phyloP scores from a whole-genome alignment of 177 flowering plant genomes.

The Telopea speciosissima region DNA sequence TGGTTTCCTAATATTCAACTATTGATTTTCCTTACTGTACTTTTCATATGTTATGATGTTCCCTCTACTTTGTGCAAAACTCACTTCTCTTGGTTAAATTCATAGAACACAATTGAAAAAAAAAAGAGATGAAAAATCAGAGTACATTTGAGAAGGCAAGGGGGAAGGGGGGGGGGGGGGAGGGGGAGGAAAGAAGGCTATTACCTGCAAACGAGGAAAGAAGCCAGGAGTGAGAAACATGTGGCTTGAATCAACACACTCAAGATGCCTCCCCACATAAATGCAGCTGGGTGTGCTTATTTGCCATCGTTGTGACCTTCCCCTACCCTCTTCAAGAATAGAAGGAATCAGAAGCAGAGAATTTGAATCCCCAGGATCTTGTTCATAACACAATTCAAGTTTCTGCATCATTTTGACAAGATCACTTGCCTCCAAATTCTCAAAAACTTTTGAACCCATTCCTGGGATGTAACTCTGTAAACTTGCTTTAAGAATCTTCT shows the following conservation, averaged over 20 bases:
- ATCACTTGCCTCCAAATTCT: slow-evolving; percentile 65
- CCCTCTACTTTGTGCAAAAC: neutral
- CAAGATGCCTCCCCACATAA: slow-evolving; percentile 76
- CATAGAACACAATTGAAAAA: neutral
- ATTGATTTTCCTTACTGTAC: too few species aligned
- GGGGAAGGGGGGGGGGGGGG: too few species aligned
- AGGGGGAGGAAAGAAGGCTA: neutral
- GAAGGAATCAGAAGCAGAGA: slow-evolving; percentile 70
- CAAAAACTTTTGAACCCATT: slow-evolving; percentile 60
- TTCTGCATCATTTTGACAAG: slow-evolving; percentile 86
- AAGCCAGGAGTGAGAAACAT: slow-evolving; percentile 82
- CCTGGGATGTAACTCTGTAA: slow-evolving; percentile 71
- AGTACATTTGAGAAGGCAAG: too few species aligned
- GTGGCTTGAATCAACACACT: slow-evolving; percentile 88
- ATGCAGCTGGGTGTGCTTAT: slow-evolving; percentile 37
- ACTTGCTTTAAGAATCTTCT: slow-evolving; percentile 64
- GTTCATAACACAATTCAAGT: slow-evolving; percentile 77
- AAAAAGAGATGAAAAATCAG: too few species aligned
- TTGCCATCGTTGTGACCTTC: slow-evolving; percentile 70
- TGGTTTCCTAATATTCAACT: too few species aligned
- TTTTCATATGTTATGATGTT: too few species aligned
- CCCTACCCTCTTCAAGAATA: slow-evolving; percentile 74
- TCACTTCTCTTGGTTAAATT: neutral
- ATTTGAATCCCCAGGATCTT: slow-evolving; percentile 64
- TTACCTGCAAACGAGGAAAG: slow-evolving; percentile 88